Base-by-base conservation (phyloP, 2,329 filamentous ascomycete genomes). In the Cladosporium halotolerans region DNA sequence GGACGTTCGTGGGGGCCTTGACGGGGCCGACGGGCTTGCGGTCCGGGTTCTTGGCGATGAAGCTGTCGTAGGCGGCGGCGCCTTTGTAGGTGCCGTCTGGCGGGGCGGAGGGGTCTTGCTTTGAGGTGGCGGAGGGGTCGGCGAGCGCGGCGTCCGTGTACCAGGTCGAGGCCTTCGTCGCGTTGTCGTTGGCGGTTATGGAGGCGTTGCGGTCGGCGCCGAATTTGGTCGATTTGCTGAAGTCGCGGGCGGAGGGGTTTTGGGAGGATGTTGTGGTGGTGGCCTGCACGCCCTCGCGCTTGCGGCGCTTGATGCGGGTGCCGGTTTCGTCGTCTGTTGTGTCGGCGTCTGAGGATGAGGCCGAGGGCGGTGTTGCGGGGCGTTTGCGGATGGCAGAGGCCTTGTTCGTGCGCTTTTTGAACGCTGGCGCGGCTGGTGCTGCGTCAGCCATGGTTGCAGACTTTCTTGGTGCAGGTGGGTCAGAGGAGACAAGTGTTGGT, bases 111-210 rank as follows among this genome's bases (percentile, higher is more conserved):
- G 73, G 18, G 81, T 81, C 33, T 14, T 85, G 73, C 39, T 11
- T 52, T 57, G 36, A 54, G 54, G 9, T 44, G 31, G 34, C 44
- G 47, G 39, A 45, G 14, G 45, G 46, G 23, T 58, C 57, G 13
- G 62, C 58, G 41, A 77, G 58, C 4, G 74, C 70, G 52, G 78
- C 77, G 55, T 92, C 88, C 56, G 95, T 90, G 70, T 86, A 93
- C 91, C 90, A 96, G 68, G 95, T 88, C 53, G 81, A 86, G 41
- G 84, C 80, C 65, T 95, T 96, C 1, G 92, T 97, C 16, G 93
- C 92, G 68, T 96, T 91, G 68, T 92, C 92, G 63, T 80, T 81
- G 58, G 77, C 78, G 62, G 82, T 76, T 62, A 89, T 82, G 58
- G 78, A 76, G 19, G 82, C 71, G 54, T 74, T 78, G 60, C 84